Base-by-base conservation (phyloP, 176 grass and related monocot genomes). In the Raddia distichophylla region DNA sequence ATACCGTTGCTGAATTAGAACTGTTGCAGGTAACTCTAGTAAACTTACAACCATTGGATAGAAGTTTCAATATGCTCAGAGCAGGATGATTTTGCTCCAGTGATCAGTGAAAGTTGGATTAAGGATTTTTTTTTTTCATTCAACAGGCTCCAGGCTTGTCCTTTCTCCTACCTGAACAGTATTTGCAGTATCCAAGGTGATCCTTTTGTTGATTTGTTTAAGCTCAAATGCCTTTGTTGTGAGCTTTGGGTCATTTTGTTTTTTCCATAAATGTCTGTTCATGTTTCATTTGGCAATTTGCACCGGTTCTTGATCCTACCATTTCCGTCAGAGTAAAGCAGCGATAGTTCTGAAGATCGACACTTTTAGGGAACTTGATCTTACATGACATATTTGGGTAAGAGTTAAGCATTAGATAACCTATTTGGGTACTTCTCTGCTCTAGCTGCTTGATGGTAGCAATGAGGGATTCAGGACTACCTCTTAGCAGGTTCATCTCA, bases 161-260 rank as follows among this genome's bases (percentile, higher is more conserved):
- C 14, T 98, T 98, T 83, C 84, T 98, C 65, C 85, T 95, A 73
- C 92, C 95, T 44, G 79, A 91, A 46, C 95, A 95, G 80, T 95
- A 98, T 68, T 56, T 86, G 43, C 83, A 94, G 46, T 98, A 93
- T 48, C 95, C 92, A 86, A 98, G 95, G 95, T 98, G 75, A 91
- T 22, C 35, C 84, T 35, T 46, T 42, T 74, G 27, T 66, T 76
- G 18, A 68, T 64, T 20, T 57, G 42, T 64, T 46, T 17, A 43
- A 53, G 66, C 12, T 80, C 12, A 50, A 42, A 85, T 70, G 51
- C 12, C 44, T 47, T 74, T 17, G 17, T 8, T 75, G 44, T 62
- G 0, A 60, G 40, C 5, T 4, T 12, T 46, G 1, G 33, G 20
- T 40, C 6, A 64, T 8, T 42, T 66, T 56, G 85, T 47, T 58